Base-by-base conservation (phyloP, 371 early-diverging fungal species). In the Vittaforma corneae region DNA sequence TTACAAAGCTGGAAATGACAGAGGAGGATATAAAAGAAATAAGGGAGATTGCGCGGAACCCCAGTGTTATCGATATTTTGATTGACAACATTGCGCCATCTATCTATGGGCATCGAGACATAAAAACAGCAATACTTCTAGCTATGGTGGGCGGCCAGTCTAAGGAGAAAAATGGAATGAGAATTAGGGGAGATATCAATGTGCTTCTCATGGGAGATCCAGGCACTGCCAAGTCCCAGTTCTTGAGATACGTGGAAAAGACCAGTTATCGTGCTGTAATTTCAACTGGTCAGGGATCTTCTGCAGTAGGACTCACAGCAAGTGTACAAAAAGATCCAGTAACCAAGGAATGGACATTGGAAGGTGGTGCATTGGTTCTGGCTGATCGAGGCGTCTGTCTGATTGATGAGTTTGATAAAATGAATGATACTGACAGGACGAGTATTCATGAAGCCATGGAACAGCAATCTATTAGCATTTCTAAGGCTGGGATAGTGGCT, bases 361-460 rank as follows among this genome's bases (percentile, higher is more conserved):
- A 98, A 80, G 97, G 97, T 59, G 99, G 99, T 29, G 97, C 99
- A 0, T 81, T 97, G 28, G 97, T 97, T 16, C 82, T 97, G 72
- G 95, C 95, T 16, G 97, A 97, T 80, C 85, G 87, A 65, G 97
- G 97, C 51, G 86, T 95, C 22, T 93, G 93, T 73, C 75, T 91
- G 62, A 97, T 97, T 75, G 97, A 97, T 77, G 97, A 94, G 83
- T 95, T 95, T 82, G 97, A 97, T 78, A 97, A 97, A 77, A 97
- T 97, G 95, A 90, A 91, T 68, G 96, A 97, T 64, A 79, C 83
- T 40, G 93, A 93, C 70, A 82, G 92, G 46, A 88, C 88, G 1
- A 85, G 86, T 53, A 94, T 96, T 73, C 97, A 94, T 84, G 97
- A 97, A 81, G 95, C 93, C n/a, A 97, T 97, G 97, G 97, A 97